Percentiles rank a stretch among this genome's conserved stretches.
These are phyloP conservation scores for Gossypium davidsonii DNA, from an alignment of 441 rosid genomes.

Conservation along the genomic window DNA sequence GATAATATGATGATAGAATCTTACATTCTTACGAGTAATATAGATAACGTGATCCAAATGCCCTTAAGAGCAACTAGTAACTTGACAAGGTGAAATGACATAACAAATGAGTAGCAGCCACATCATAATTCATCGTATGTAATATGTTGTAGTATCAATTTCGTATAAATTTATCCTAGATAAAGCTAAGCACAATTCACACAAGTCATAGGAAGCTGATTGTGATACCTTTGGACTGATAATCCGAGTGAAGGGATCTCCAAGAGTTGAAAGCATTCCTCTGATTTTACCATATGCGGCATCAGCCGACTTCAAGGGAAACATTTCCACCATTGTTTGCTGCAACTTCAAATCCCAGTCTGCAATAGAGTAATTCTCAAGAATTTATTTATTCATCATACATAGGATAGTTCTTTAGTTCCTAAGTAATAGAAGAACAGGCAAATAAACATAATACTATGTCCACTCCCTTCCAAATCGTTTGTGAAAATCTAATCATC, in stretches of 20 bases:
- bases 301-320: slow-evolving; percentile 77
- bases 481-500: background rate
- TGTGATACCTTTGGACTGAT: slow-evolving; percentile 71
- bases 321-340: slow-evolving; percentile 89
- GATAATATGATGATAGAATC: too few relatives aligned
- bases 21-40: too few relatives aligned
- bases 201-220: background rate
- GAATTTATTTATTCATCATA: background rate
- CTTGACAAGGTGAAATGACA: background rate
- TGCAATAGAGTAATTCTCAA: slow-evolving; percentile 22
- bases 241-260: slow-evolving; percentile 87
- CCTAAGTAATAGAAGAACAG: background rate
- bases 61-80: background rate
- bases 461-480: background rate
- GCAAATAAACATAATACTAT: background rate
- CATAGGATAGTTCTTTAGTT: background rate
- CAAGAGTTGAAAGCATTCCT: slow-evolving; percentile 86
- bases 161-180: background rate
- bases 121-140: background rate
- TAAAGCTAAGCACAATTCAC: background rate
- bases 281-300: slow-evolving; percentile 69
- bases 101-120: background rate
- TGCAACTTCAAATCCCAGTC: slow-evolving; percentile 89
- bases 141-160: background rate
- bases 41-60: too few relatives aligned